Evolutionary conservation across 768 basidiomycete species (phyloP), one percentile per base, ranked within the genome.

Genomic region (Floccularia luteovirens): DNA sequence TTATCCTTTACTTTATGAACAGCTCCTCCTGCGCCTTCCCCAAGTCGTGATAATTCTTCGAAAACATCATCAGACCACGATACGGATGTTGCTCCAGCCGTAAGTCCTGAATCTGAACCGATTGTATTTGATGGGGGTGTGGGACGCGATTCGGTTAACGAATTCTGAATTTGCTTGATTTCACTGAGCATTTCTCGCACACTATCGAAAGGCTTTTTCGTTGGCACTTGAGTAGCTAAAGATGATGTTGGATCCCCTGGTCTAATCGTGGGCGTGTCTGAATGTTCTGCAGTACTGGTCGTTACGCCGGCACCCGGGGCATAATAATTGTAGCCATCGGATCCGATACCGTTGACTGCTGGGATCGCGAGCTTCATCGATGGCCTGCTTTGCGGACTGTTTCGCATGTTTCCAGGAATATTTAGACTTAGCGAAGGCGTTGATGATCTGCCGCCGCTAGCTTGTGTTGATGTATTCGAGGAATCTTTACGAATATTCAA

Each of bases 21-120:
- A 5, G 91, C 92, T 33, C 96, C 96, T 33, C 93, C 92, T 41
- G 92, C 90, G 30, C 96, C 96, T 54, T 97, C 92, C 14, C 96
- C 96, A 2, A 99, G 67, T 39, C 89, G 77, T 11, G 66, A 59
- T 6, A 91, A 47, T 48, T 88, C 85, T 48, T 91, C 85, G 41
- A 97, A 70, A 42, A 78, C 55, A 41, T 76, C 75, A 56, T 90
- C 87, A 5, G 76, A 72, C 71, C 75, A 88, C 41, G 74, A 57
- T 38, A 57, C 47, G 12, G 62, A 53, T 19, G 49, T 42, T n/a
- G 57, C 36, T 8, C 48, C 41, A n/a, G 48, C 32, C 12, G 48
- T 22, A 20, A 45, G 42, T 13, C 48, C 46, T 24, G 52, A 55
- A 14, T 53, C 55, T 17, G 7, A 7, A 17, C 32, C 16, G 16